phyloP scores from a whole-genome alignment of 2,329 filamentous ascomycete genomes.

The Colletotrichum brevisporum region DNA sequence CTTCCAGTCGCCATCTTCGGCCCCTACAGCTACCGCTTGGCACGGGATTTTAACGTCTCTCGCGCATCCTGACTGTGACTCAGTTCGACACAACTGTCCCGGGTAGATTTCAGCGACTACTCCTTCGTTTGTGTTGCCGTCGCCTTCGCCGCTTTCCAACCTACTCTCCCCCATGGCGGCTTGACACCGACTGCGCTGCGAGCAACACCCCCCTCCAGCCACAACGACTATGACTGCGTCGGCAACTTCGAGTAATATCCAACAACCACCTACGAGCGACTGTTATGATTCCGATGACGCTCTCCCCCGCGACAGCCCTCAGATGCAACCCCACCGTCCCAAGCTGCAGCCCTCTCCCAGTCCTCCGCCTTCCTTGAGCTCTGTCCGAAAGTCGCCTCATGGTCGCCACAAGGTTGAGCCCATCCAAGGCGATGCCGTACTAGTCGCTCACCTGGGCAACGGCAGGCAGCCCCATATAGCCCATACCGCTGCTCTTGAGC shows the following conservation, averaged over 20 bases:
- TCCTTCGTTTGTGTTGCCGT: background rate
- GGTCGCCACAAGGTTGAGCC: slow-evolving; percentile 67
- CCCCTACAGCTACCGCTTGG: slow-evolving; percentile 33
- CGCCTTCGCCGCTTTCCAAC: background rate
- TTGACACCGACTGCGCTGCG: slow-evolving; percentile 44
- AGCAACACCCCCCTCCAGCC: slow-evolving; percentile 43
- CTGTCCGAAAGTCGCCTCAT: slow-evolving; percentile 64
- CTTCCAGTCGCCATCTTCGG: slow-evolving; percentile 25
- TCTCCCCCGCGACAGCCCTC: slow-evolving; percentile 57
- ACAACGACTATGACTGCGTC: slow-evolving; percentile 57
- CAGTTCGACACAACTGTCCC: background rate
- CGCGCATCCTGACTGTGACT: background rate
- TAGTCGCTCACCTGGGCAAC: slow-evolving; percentile 75
- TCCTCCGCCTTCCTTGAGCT: slow-evolving; percentile 57
- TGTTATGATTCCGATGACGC: slow-evolving; percentile 62
- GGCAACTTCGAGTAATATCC: slow-evolving; percentile 51
- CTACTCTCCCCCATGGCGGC: slow-evolving; percentile 48
- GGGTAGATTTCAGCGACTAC: background rate
- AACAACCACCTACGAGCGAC: slow-evolving; percentile 49
- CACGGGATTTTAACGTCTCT: slow-evolving; percentile 1
- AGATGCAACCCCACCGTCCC: slow-evolving; percentile 43
- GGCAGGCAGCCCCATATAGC: slow-evolving; percentile 77
- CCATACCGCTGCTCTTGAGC: slow-evolving; percentile 65
- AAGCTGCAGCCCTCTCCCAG: slow-evolving; percentile 57
- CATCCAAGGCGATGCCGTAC: slow-evolving; percentile 75